Conservation (phyloP, 1,139 yeast genomes). For the Ogataea hybrid region DNA sequence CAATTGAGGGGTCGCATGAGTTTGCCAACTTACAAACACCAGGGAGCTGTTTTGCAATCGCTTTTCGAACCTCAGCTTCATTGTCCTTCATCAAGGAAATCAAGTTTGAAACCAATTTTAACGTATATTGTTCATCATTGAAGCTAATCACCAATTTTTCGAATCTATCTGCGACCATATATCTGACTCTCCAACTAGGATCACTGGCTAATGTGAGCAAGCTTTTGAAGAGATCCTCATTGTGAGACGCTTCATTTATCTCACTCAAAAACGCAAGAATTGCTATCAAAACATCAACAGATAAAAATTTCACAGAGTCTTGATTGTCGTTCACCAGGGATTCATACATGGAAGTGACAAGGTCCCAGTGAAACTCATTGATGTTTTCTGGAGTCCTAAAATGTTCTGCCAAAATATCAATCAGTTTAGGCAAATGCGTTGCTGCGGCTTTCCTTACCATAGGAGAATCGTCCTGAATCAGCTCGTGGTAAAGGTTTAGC, state of each 20-base stretch:
- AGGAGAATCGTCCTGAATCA: slow-evolving; percentile 91
- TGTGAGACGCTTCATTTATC: slow-evolving; percentile 53
- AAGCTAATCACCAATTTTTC: slow-evolving; percentile 71
- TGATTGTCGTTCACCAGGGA: slow-evolving; percentile 81
- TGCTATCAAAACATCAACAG: slow-evolving; percentile 82
- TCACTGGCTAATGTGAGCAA: slow-evolving; percentile 74
- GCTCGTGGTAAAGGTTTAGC: slow-evolving; percentile 62
- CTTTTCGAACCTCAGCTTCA: slow-evolving; percentile 96
- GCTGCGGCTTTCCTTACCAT: slow-evolving; percentile 98
- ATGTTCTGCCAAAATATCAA: slow-evolving; percentile 49
- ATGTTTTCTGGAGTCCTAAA: slow-evolving; percentile 34
- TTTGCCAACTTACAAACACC: slow-evolving; percentile 62
- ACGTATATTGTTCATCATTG: slow-evolving; percentile 49
- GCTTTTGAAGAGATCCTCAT: slow-evolving; percentile 57
- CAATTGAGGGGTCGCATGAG: slow-evolving; percentile 47
- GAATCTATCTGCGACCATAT: slow-evolving; percentile 94
- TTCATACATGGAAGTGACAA: slow-evolving; percentile 79
- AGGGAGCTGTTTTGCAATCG: slow-evolving; percentile 89
- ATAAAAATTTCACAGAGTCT: slow-evolving; percentile 89
- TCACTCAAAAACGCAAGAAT: slow-evolving; percentile 62
- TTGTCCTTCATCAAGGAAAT: slow-evolving; percentile 80
- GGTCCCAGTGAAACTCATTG: slow-evolving; percentile 54
- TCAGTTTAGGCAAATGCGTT: slow-evolving; percentile 69
- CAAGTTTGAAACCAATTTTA: slow-evolving; percentile 66
- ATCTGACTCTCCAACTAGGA: slow-evolving; percentile 97